Percentiles rank a stretch among this genome's conserved stretches.
Evolutionary conservation across 2,329 filamentous ascomycete species (phyloP).

Genomic region (Coleophoma crateriformis): DNA sequence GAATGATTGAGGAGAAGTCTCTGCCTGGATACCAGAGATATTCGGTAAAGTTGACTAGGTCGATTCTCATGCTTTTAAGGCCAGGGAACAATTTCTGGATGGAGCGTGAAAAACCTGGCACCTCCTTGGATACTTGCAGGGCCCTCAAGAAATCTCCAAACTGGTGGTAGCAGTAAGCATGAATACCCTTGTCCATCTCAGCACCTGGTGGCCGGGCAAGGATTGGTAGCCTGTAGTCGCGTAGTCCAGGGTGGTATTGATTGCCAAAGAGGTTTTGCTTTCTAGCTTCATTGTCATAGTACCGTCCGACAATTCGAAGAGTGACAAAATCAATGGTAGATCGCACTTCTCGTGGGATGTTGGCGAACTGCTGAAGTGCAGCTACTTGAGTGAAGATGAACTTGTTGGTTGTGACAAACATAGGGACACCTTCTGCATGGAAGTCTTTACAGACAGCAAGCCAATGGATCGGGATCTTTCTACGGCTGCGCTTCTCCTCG

Average conservation of each 20-base stretch:
- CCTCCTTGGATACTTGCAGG: constrained; percentile 2
- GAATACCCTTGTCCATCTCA: constrained; percentile 11
- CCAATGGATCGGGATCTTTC: constrained; percentile 46
- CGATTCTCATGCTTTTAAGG: constrained; percentile 9
- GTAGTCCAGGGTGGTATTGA: constrained; percentile 7
- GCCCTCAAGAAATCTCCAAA: constrained; percentile 13
- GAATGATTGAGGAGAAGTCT: constrained; percentile 6
- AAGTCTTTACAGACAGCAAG: constrained; percentile 46
- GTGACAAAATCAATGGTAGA: constrained; percentile 39
- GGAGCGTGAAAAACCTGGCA: not conserved
- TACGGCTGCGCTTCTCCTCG: constrained; percentile 33
- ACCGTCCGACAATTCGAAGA: constrained; percentile 48
- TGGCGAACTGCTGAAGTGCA: constrained; percentile 42
- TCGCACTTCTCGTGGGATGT: constrained; percentile 37
- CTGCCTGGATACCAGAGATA: constrained; percentile 10
- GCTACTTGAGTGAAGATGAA: constrained; percentile 50
- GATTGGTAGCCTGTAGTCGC: constrained; percentile 6
- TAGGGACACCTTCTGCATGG: constrained; percentile 40
- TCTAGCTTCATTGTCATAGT: constrained; percentile 43
- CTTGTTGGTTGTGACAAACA: constrained; percentile 45
- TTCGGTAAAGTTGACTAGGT: constrained; percentile 17
- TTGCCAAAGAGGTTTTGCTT: constrained; percentile 7
- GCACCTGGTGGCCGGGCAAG: constrained; percentile 8
- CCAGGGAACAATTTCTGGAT: constrained; percentile 10
- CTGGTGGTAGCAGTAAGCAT: constrained; percentile 18